These are phyloP conservation scores for Phytophthora citrophthora DNA, from an alignment of 352 stramenopile genomes.

Conservation along the genomic window DNA sequence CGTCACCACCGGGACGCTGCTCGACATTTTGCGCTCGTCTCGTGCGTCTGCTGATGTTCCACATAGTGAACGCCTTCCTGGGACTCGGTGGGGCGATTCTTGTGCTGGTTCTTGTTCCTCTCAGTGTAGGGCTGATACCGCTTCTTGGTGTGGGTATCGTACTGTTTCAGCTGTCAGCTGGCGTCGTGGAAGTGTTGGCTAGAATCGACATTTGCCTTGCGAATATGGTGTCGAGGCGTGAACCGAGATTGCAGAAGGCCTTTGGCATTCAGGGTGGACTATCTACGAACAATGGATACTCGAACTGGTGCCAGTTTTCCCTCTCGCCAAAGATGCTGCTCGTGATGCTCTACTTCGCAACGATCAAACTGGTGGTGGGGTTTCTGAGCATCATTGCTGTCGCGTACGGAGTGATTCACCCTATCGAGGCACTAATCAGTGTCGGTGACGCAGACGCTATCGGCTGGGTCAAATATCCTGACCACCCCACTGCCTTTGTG, in stretches of 20 bases:
- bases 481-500: slow-evolving; percentile 19
- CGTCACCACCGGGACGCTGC: not conserved
- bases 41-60: slow-evolving; percentile 26
- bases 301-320: slow-evolving; percentile 22
- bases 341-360: slow-evolving; percentile 53
- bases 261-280: slow-evolving; percentile 34
- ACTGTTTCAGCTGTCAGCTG: slow-evolving; percentile 40
- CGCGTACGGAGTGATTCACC: slow-evolving; percentile 31
- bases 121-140: slow-evolving; percentile 34
- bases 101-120: slow-evolving; percentile 31
- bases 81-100: slow-evolving; percentile 27
- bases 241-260: slow-evolving; percentile 21
- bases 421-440: slow-evolving; percentile 40
- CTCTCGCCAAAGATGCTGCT: slow-evolving; percentile 35
- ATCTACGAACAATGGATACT: slow-evolving; percentile 29
- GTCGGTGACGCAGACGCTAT: slow-evolving; percentile 21
- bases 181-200: slow-evolving; percentile 21
- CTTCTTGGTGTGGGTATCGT: slow-evolving; percentile 32
- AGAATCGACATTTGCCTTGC: slow-evolving; percentile 30
- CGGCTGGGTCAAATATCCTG: slow-evolving; percentile 25
- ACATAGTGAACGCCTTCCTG: slow-evolving; percentile 32
- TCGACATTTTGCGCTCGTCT: slow-evolving; percentile 4
- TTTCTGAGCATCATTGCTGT: slow-evolving; percentile 40
- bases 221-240: slow-evolving; percentile 23
- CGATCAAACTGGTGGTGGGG: slow-evolving; percentile 49